Evolutionary conservation across 495 filamentous ascomycete species (phyloP), one percentile per base, ranked within the genome.

Genomic region (Penicillium cosmopolitanum): DNA sequence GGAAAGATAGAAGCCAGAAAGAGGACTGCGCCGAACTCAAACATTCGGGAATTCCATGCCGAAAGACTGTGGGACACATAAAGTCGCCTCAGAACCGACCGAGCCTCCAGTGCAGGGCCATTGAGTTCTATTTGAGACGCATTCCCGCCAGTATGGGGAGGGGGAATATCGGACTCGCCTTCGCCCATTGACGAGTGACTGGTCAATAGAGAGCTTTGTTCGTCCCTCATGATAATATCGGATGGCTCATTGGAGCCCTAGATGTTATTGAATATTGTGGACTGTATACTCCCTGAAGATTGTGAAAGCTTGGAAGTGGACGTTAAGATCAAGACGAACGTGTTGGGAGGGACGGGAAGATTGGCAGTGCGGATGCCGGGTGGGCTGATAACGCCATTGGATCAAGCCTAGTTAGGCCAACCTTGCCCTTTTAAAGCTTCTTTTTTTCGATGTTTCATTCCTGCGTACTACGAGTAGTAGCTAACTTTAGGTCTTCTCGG

Each of bases 31-130:
- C 77, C 86, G 54, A 87, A 87, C 63, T 90, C 87, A 70, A 89
- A 91, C 50, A 83, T 72, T 44, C 88, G 80, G 2, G 87, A 85
- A 62, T 90, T 91, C 87, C 87, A 91, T 52, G 87, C 83, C 6
- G 87, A 89, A 2, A 90, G 77, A 55, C 82, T 79, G 66, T 90
- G 87, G 0, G 87, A 85, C 19, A 76, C 71, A 58, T 87, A 87
- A 0, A 84, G 77, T 13, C 68, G 66, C 16, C 53, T 51, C 44
- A 74, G 54, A 10, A 76, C 66, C 10, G 66, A 28, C 10, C 44
- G 63, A 12, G 43, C 44, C 38, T 42, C 59, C 36, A 50, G 28
- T 25, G 38, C 44, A 28, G 51, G 55, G 31, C 18, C 35, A 44
- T 25, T 25, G 7, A 12, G 36, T 36, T 18, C 28, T 31, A 4